These are phyloP conservation scores for Pichia cabralensis DNA, from an alignment of 805 yeast species.

Conservation along the genomic window DNA sequence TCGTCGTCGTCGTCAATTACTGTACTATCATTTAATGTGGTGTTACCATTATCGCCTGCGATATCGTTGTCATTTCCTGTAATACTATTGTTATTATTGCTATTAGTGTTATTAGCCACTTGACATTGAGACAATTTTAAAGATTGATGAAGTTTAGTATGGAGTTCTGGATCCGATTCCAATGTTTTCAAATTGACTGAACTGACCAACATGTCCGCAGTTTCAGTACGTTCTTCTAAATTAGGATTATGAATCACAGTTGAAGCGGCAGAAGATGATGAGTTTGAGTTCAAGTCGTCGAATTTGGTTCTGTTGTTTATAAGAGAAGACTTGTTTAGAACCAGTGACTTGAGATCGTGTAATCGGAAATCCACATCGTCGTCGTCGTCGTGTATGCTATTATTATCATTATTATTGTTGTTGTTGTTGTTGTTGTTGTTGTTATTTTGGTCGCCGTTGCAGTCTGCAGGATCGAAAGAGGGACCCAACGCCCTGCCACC, in stretches of 20 bases:
- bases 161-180: conserved; percentile 13
- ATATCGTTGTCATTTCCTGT: background rate
- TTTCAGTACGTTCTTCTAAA: background rate
- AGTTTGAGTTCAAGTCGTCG: too few relatives aligned
- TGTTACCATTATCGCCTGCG: too few relatives aligned
- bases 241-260: conserved; percentile 18
- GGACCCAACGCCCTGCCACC: too few relatives aligned
- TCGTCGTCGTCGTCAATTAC: background rate
- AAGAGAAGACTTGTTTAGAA: too few relatives aligned
- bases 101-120: background rate
- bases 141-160: conserved; percentile 5
- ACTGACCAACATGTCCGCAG: conserved; percentile 7
- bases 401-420: background rate
- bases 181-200: too few relatives aligned
- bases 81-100: background rate
- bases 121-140: conserved; percentile 1
- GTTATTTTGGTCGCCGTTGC: too few relatives aligned
- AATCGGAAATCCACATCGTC: conserved; percentile 13
- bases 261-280: conserved; percentile 22
- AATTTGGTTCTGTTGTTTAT: too few relatives aligned
- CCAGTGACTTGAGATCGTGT: conserved; percentile 4
- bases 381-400: too few relatives aligned
- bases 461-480: too few relatives aligned
- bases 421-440: too few relatives aligned
- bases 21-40: background rate